Percentiles rank a stretch among this genome's conserved stretches.
These are phyloP conservation scores for Mycogone perniciosa DNA, from an alignment of 2,329 filamentous ascomycete species.

Conservation along the genomic window DNA sequence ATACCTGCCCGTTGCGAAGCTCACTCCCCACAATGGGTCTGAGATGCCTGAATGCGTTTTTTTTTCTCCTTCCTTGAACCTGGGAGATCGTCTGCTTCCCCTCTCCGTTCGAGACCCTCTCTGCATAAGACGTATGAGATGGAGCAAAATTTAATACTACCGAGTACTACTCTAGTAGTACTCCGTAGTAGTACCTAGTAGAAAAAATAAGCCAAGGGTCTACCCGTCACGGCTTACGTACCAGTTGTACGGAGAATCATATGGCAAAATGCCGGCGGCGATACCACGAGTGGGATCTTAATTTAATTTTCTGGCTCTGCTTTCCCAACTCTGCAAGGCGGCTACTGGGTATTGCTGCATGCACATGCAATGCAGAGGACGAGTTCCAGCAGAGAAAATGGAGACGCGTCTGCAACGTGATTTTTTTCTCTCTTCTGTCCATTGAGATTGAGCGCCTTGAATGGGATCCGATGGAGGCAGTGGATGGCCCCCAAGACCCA, in stretches of 20 bases:
- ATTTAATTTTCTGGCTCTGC: too few species aligned
- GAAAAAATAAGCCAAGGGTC: too few species aligned
- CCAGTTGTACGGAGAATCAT: too few species aligned
- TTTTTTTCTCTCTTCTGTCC: not conserved
- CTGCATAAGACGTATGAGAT: not conserved
- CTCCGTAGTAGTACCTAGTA: too few species aligned
- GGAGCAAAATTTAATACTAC: too few species aligned
- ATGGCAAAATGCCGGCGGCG: too few species aligned
- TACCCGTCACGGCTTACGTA: too few species aligned
- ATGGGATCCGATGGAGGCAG: not conserved
- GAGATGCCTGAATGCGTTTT: conserved; percentile 5
- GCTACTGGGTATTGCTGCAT: too few species aligned
- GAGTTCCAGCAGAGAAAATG: conserved; percentile 1
- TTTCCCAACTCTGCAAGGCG: too few species aligned
- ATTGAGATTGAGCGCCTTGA: not conserved
- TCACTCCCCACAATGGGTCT: not conserved
- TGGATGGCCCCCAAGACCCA: not conserved
- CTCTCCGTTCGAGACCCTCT: not conserved
- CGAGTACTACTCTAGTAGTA: too few species aligned
- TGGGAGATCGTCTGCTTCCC: not conserved
- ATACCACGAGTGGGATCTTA: too few species aligned
- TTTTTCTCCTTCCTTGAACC: not conserved
- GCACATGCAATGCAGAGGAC: too few species aligned
- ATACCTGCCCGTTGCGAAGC: not conserved
- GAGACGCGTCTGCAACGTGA: conserved; percentile 6